These are phyloP conservation scores for Colletotrichum brevisporum DNA, from an alignment of 2,329 filamentous ascomycete species.

Conservation along the genomic window DNA sequence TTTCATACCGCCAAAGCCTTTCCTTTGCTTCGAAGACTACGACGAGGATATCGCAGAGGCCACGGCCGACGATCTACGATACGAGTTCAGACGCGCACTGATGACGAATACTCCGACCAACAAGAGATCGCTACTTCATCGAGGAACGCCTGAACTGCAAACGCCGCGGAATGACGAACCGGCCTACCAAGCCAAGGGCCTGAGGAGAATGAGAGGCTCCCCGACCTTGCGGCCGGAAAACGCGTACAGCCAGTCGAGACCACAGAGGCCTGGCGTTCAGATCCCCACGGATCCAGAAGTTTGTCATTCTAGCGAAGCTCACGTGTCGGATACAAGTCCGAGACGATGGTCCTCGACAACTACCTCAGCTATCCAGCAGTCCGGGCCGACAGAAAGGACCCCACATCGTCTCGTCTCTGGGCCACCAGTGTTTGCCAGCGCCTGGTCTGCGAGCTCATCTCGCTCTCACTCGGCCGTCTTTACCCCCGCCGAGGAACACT, in stretches of 20 bases:
- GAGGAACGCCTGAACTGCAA: too few relatives aligned
- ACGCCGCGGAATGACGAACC: background rate
- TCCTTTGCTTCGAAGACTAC: background rate
- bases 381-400: background rate
- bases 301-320: background rate
- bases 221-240: constrained; percentile 1
- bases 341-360: background rate
- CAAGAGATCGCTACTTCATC: too few relatives aligned
- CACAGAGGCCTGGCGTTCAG: background rate
- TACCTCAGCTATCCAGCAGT: background rate
- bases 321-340: background rate
- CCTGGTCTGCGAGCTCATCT: background rate
- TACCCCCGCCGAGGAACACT: background rate
- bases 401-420: background rate
- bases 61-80: background rate
- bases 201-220: constrained; percentile 24
- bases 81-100: background rate
- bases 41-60: constrained; percentile 6
- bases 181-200: background rate
- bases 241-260: background rate
- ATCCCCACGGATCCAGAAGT: background rate
- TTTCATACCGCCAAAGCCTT: background rate
- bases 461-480: background rate
- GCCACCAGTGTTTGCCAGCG: background rate
- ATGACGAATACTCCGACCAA: background rate